Evolutionary conservation across 345 rosid species (phyloP).

Genomic region (Clarkia xantiana): DNA sequence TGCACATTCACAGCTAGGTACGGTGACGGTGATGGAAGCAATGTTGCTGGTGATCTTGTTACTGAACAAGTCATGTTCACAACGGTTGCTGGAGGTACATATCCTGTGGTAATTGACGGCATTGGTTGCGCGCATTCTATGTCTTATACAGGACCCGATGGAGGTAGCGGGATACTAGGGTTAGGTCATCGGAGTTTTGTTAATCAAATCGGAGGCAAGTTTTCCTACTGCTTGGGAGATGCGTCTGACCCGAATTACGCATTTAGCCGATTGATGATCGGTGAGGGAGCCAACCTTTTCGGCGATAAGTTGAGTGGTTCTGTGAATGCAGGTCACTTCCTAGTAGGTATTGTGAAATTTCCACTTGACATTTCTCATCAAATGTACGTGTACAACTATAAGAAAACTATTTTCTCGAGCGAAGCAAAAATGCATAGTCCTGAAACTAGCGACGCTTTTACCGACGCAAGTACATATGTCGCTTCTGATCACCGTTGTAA

Average conservation of each 20-base stretch:
- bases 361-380: too few relatives aligned
- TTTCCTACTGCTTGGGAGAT: slow-evolving; percentile 8
- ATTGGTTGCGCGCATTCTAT: slow-evolving; percentile 45
- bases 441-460: too few relatives aligned
- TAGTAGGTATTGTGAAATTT: not conserved
- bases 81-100: slow-evolving; percentile 21
- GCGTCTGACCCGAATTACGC: slow-evolving; percentile 2
- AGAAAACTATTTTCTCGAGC: too few relatives aligned
- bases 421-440: too few relatives aligned
- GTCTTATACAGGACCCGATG: slow-evolving; percentile 8
- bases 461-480: too few relatives aligned
- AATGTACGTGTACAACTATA: too few relatives aligned
- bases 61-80: slow-evolving; percentile 28
- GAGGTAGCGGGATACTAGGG: slow-evolving; percentile 5
- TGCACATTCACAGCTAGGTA: slow-evolving; percentile 27
- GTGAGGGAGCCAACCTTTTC: not conserved
- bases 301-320: not conserved
- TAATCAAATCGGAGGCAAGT: slow-evolving; percentile 1
- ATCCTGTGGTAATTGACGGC: slow-evolving; percentile 11
- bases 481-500: too few relatives aligned
- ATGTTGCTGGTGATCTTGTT: slow-evolving; percentile 31
- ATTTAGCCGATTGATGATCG: slow-evolving; percentile 2
- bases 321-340: not conserved
- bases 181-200: not conserved
- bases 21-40: slow-evolving; percentile 15